Conservation (phyloP, 2,329 filamentous ascomycete genomes). For the Pleomassaria siparia region DNA sequence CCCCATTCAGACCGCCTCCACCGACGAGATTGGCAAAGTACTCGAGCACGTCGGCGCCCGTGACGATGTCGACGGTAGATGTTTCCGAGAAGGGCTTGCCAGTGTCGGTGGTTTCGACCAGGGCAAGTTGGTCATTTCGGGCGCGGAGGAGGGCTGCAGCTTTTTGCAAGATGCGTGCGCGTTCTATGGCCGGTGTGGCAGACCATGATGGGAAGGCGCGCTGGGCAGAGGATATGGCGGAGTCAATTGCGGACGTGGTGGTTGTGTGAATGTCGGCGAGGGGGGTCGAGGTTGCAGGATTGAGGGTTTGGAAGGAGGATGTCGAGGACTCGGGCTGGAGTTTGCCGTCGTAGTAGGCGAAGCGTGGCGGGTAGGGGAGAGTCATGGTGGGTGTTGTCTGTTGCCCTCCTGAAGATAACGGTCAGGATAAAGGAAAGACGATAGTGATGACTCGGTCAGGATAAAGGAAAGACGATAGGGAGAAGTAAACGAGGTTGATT, state of each 20-base stretch:
- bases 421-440: background rate
- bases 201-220: slow-evolving; percentile 77
- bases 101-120: slow-evolving; percentile 79
- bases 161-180: slow-evolving; percentile 75
- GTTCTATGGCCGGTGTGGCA: slow-evolving; percentile 69
- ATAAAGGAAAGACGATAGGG: background rate
- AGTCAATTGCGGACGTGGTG: slow-evolving; percentile 67
- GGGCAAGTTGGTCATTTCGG: slow-evolving; percentile 77
- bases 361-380: slow-evolving; percentile 54
- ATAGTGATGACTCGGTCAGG: background rate
- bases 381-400: slow-evolving; percentile 21
- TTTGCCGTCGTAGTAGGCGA: slow-evolving; percentile 76
- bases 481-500: background rate
- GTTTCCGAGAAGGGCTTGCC: slow-evolving; percentile 87
- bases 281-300: slow-evolving; percentile 70
- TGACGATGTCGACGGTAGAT: slow-evolving; percentile 77
- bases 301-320: slow-evolving; percentile 69
- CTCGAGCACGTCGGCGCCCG: slow-evolving; percentile 81
- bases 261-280: slow-evolving; percentile 73
- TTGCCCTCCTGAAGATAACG: too few species aligned
- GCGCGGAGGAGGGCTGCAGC: slow-evolving; percentile 73
- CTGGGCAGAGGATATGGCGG: slow-evolving; percentile 70
- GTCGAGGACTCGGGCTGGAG: slow-evolving; percentile 62
- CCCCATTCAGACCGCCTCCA: slow-evolving; percentile 76
- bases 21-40: slow-evolving; percentile 82